These are phyloP conservation scores for Tubosaeta sp. DNA, from an alignment of 768 basidiomycete species.

Conservation along the genomic window DNA sequence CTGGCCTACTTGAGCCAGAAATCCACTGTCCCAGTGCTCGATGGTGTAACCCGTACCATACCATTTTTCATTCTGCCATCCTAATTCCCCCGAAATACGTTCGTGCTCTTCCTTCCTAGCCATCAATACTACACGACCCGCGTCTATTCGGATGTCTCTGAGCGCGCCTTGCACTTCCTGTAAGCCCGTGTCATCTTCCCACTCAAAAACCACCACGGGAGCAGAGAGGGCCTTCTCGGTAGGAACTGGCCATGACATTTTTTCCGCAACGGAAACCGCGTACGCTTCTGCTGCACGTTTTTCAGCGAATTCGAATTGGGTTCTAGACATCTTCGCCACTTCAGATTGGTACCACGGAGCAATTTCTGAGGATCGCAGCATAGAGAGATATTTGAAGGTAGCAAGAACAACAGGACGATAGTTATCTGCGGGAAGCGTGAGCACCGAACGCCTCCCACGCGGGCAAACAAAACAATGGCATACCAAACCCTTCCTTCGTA, in stretches of 20 bases:
- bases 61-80: conserved; percentile 82
- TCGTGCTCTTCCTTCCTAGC: conserved; percentile 63
- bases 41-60: conserved; percentile 88
- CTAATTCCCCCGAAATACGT: conserved; percentile 44
- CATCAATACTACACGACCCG: conserved; percentile 72
- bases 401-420: conserved; percentile 67
- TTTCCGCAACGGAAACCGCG: conserved; percentile 68
- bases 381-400: conserved; percentile 73
- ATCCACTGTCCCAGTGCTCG: conserved; percentile 60
- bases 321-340: conserved; percentile 61
- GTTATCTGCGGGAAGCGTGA: conserved; percentile 42
- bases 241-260: conserved; percentile 80
- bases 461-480: conserved; percentile 23
- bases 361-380: conserved; percentile 59
- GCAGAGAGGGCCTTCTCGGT: conserved; percentile 69
- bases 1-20: conserved; percentile 48
- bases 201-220: conserved; percentile 68
- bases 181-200: conserved; percentile 51
- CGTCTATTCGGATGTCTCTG: conserved; percentile 50
- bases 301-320: conserved; percentile 83
- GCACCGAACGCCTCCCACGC: neutral
- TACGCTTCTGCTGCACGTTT: conserved; percentile 78
- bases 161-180: conserved; percentile 59
- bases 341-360: conserved; percentile 74
- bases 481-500: conserved; percentile 84